Evolutionary conservation across 169 alveolate species (phyloP).

Genomic region (Perkinsus chesapeaki): DNA sequence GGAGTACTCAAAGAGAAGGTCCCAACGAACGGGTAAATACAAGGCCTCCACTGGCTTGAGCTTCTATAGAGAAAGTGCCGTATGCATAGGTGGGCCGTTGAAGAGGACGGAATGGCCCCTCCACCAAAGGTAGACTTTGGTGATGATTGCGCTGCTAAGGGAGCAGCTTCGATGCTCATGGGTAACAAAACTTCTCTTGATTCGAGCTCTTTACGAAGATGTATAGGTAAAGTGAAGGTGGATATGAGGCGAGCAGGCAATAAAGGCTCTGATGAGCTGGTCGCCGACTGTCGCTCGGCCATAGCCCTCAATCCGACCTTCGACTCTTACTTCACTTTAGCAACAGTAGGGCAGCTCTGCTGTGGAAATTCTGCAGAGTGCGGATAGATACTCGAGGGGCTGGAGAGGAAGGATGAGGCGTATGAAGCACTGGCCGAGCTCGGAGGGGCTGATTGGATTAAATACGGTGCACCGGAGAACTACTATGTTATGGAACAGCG

Average conservation of each 20-base stretch:
- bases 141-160: neutral
- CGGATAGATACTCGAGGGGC: neutral
- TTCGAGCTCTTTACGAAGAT: neutral
- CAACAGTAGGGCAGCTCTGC: neutral
- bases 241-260: neutral
- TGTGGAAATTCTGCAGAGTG: neutral
- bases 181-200: neutral
- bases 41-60: neutral
- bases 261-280: neutral
- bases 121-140: neutral
- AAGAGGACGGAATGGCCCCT: neutral
- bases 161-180: neutral
- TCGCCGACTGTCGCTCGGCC: neutral
- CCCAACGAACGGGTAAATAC: neutral
- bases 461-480: neutral
- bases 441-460: neutral
- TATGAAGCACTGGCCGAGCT: neutral
- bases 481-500: neutral
- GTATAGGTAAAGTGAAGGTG: neutral
- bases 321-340: neutral
- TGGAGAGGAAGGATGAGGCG: neutral
- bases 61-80: neutral
- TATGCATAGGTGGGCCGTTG: neutral
- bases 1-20: neutral
- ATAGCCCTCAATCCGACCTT: neutral